A percentile compares a stretch with the other conserved stretches of the same genome.
phyloP scores from a whole-genome alignment of 169 alveolate genomes.

The Babesia bigemina region DNA sequence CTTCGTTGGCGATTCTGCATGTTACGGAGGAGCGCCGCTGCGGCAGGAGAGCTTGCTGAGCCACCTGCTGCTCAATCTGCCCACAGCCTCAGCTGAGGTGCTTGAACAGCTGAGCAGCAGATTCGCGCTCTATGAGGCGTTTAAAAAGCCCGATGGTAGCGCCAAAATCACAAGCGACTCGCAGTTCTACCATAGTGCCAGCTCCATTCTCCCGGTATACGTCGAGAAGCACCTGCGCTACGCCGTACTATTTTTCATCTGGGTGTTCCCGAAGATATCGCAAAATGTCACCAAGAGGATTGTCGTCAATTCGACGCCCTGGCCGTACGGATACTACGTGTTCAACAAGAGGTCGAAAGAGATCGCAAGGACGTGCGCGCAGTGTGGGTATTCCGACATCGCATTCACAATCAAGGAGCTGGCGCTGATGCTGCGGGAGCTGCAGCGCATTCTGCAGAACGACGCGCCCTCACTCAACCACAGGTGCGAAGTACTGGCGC shows the following conservation, averaged over 20 bases:
- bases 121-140: constrained; percentile 3
- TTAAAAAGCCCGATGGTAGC: background rate
- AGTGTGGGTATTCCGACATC: constrained; percentile 48
- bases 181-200: constrained; percentile 2
- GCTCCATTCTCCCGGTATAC: constrained; percentile 28
- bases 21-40: constrained; percentile 35
- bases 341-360: constrained; percentile 24
- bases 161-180: background rate
- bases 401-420: constrained; percentile 45
- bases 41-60: constrained; percentile 45
- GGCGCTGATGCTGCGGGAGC: constrained; percentile 39
- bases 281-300: constrained; percentile 34
- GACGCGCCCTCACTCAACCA: background rate
- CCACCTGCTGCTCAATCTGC: constrained; percentile 9
- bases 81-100: background rate
- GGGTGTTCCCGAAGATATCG: constrained; percentile 65
- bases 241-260: constrained; percentile 46
- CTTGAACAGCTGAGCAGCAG: constrained; percentile 1
- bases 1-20: constrained; percentile 9
- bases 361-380: constrained; percentile 33
- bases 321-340: constrained; percentile 42
- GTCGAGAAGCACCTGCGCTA: constrained; percentile 49
- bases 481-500: constrained; percentile 1
- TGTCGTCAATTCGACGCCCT: constrained; percentile 45
- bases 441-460: constrained; percentile 17